Evolutionary conservation across 2,329 filamentous ascomycete genomes (phyloP), one percentile per base, ranked within the genome.

Genomic region (Sporothrix phasma): DNA sequence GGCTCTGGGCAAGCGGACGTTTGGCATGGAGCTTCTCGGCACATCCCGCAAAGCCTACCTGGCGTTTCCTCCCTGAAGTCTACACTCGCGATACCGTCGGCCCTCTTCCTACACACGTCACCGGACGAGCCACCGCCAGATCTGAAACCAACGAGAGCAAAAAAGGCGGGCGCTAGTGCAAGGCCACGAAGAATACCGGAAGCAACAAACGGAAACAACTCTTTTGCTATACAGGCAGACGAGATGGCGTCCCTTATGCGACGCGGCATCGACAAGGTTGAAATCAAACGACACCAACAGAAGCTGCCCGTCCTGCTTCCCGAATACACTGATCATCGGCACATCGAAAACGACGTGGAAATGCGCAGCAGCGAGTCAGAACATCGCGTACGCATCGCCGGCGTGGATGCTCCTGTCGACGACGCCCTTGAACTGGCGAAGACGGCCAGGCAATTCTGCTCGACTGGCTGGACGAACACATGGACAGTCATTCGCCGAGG

Each of bases 211-310:
- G 65, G 45, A 3, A 73, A 74, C 8, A 79, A 84, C 70, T 79
- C 71, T 15, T 80, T 83, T 64, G 70, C 72, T 45, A 67, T 71
- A 1, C 82, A 84, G 70, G 79, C 82, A 0, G 62, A 68, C 2
- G 78, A 81, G 69, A 70, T 85, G n/a, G 75, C 74, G 0, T 69
- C 53, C 17, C 69, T 81, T 65, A 82, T 84, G 79, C 75, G 76
- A 41, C 74, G 77, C 49, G 82, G 81, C 68, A 69, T 84, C 26
- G 73, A 78, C 31, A 76, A 74, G 68, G 46, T 77, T 3, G 81
- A 84, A 70, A 68, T 80, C 17, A 76, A 74, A 65, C 74, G 79
- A 67, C 73, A 76, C 22, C 70, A 67, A 60, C 71, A 69, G 41
- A 79, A 77, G 76, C 79, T 80, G 1, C 6, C 64, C 71, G 10